phyloP scores from a whole-genome alignment of 805 yeast genomes.

The Candida chauliodis region DNA sequence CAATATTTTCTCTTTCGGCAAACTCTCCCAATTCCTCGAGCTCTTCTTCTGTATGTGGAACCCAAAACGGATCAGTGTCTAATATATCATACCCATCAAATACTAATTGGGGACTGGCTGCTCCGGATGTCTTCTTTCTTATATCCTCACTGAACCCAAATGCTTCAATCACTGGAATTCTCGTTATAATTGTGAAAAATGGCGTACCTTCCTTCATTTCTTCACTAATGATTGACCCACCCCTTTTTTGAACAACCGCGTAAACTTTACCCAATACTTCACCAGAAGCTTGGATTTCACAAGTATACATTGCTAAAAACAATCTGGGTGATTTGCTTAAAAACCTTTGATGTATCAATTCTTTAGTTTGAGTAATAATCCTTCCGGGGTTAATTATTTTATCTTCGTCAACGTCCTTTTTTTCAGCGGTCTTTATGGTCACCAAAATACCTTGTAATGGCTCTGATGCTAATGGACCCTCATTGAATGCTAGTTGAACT shows the following conservation, averaged over 20 bases:
- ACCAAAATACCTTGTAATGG: conserved; percentile 80
- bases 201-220: conserved; percentile 99
- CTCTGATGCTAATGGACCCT: conserved; percentile 89
- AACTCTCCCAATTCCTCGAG: conserved; percentile 88
- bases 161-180: conserved; percentile 90
- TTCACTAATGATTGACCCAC: conserved; percentile 82
- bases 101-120: conserved; percentile 93
- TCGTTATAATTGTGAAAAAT: conserved; percentile 80
- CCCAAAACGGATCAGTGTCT: conserved; percentile 97
- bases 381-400: conserved; percentile 58
- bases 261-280: conserved; percentile 95
- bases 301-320: conserved; percentile 86
- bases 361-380: conserved; percentile 68
- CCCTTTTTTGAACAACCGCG: conserved; percentile 85
- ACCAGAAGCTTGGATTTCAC: conserved; percentile 93
- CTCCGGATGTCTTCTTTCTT: conserved; percentile 89
- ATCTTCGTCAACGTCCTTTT: conserved; percentile 21
- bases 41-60: conserved; percentile 96
- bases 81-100: conserved; percentile 84
- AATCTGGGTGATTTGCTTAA: conserved; percentile 84
- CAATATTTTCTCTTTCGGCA: conserved; percentile 90
- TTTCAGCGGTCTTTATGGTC: conserved; percentile 23
- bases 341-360: conserved; percentile 66
- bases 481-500: conserved; percentile 73
- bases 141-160: conserved; percentile 96